Conservation (phyloP, 2,329 filamentous ascomycete genomes). For the Phialophora tarda region DNA sequence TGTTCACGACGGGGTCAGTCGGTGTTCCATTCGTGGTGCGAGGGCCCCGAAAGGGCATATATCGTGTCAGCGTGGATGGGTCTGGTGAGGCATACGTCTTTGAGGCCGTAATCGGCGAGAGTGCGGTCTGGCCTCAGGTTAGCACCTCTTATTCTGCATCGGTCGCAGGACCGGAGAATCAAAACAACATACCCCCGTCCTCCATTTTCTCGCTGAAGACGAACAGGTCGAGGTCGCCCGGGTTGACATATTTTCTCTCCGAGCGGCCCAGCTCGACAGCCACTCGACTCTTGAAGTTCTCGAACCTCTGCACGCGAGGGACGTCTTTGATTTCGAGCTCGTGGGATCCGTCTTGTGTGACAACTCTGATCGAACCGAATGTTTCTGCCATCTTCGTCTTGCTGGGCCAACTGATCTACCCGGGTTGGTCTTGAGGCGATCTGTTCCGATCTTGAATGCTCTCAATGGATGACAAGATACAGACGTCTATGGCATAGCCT, state of each 20-base stretch:
- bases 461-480: neutral
- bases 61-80: neutral
- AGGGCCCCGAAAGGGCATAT: neutral
- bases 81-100: neutral
- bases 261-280: neutral
- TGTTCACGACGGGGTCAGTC: neutral
- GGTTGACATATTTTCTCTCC: slow-evolving; percentile 1
- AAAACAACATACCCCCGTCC: neutral
- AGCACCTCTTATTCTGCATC: neutral
- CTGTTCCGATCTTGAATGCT: neutral
- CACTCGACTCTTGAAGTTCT: slow-evolving; percentile 2
- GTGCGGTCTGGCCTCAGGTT: neutral
- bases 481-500: neutral
- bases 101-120: slow-evolving; percentile 2
- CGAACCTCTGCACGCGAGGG: neutral
- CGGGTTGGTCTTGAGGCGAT: neutral
- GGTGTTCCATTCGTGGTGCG: neutral
- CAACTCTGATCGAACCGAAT: neutral
- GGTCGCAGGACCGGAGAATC: neutral
- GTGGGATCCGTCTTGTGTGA: neutral
- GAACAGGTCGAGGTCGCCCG: neutral
- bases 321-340: slow-evolving; percentile 2
- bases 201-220: slow-evolving; percentile 8
- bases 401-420: neutral
- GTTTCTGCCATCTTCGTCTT: neutral